phyloP scores from a whole-genome alignment of 148 eudicot genomes.

The Amaranthus hypochondriacus region DNA sequence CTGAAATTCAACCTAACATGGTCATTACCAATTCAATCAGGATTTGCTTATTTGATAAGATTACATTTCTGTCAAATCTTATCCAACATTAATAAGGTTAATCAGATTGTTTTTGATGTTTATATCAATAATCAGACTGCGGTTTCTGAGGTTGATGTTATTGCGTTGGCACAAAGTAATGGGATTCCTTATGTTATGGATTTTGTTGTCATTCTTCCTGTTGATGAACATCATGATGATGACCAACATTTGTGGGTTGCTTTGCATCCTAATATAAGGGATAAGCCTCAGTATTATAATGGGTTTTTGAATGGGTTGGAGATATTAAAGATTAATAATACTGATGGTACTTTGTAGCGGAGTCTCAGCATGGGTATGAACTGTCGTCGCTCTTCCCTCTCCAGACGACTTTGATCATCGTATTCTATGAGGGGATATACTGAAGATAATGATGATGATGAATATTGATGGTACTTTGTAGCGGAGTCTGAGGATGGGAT shows the following conservation, averaged over 20 bases:
- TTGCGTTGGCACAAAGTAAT: conserved; percentile 41
- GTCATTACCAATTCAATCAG: conserved; percentile 61
- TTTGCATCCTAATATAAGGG: conserved; percentile 39
- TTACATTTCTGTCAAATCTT: conserved; percentile 82
- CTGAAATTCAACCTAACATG: conserved; percentile 65
- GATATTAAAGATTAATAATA: conserved; percentile 65
- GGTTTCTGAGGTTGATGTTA: conserved; percentile 39
- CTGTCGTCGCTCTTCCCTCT: too few species aligned
- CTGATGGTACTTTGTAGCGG: conserved; percentile 42
- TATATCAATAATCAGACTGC: conserved; percentile 77
- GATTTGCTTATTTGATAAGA: conserved; percentile 75
- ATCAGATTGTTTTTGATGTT: conserved; percentile 65
- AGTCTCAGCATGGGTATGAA: too few species aligned
- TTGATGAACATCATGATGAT: conserved; percentile 40
- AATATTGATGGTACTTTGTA: too few species aligned
- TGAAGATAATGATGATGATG: too few species aligned
- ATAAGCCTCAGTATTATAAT: conserved; percentile 45
- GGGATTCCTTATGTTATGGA: conserved; percentile 52
- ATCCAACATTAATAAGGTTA: conserved; percentile 28
- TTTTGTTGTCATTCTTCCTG: conserved; percentile 47
- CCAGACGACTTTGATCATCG: too few species aligned
- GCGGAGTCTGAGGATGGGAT: too few species aligned
- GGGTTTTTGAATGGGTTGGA: conserved; percentile 83
- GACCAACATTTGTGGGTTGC: conserved; percentile 73
- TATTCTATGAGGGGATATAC: too few species aligned